Evolutionary conservation across 2,329 filamentous ascomycete species (phyloP).

Genomic region (Aureobasidium sp.): DNA sequence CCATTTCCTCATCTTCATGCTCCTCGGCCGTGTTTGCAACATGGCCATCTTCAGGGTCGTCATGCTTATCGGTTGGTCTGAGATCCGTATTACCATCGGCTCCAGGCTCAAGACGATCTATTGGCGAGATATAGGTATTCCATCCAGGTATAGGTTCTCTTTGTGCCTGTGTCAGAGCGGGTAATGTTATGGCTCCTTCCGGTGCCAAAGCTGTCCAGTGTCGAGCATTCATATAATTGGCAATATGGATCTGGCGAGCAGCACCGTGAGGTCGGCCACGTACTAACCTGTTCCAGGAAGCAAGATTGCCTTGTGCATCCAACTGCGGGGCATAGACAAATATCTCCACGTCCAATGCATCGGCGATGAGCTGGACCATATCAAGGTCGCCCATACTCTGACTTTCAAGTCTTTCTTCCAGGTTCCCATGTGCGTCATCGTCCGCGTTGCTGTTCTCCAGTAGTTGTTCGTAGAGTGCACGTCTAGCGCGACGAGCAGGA

Average conservation of each 20-base stretch:
- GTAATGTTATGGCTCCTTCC: neutral
- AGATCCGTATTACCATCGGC: neutral
- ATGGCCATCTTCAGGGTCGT: neutral
- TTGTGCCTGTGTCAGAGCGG: neutral
- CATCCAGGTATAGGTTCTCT: neutral
- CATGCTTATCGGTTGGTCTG: neutral
- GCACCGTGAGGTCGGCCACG: neutral
- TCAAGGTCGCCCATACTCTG: neutral
- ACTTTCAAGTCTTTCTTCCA: neutral
- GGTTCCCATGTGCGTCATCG: too few species aligned
- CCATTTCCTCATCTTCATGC: neutral
- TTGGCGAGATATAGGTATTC: neutral
- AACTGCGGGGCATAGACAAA: neutral
- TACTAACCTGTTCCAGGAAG: neutral
- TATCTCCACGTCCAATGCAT: conserved; percentile 9
- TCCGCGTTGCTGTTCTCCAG: neutral
- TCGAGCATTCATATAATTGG: neutral
- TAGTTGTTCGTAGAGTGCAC: neutral
- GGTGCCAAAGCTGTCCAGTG: conserved; percentile 4
- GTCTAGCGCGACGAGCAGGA: neutral
- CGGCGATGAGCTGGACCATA: conserved; percentile 1
- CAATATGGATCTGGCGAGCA: conserved; percentile 1
- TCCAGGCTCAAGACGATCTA: neutral
- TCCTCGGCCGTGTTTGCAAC: neutral
- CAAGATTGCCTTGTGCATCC: neutral